A percentile compares a stretch with the other conserved stretches of the same genome.
Conservation (phyloP, 345 rosid genomes). For the Heritiera littoralis region DNA sequence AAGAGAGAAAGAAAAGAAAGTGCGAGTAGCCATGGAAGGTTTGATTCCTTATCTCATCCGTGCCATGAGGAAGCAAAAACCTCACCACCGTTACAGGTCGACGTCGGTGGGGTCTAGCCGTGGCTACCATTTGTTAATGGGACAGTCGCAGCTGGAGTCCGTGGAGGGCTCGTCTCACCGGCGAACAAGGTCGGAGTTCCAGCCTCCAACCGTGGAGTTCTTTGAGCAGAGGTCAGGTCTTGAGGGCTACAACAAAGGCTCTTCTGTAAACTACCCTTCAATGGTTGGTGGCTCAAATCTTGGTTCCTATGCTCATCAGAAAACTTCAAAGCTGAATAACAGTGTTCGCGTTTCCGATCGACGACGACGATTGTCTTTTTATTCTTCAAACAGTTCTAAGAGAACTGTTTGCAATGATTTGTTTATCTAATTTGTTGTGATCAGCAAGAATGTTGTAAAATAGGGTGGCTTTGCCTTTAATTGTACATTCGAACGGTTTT, state of each 20-base stretch:
- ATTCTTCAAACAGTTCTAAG: background rate
- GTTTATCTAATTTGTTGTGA: background rate
- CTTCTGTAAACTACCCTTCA: constrained; percentile 16
- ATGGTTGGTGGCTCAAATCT: constrained; percentile 19
- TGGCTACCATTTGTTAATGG: constrained; percentile 58
- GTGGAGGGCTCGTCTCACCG: constrained; percentile 50
- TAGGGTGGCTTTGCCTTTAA: constrained; percentile 9
- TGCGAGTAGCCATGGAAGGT: constrained; percentile 63
- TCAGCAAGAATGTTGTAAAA: background rate
- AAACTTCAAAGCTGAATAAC: background rate
- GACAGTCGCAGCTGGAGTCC: constrained; percentile 31
- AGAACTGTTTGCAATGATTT: background rate
- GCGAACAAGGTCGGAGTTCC: constrained; percentile 51
- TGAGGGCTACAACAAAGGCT: constrained; percentile 8
- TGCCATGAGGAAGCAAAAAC: constrained; percentile 44
- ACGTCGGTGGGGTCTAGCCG: constrained; percentile 50
- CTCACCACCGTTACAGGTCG: constrained; percentile 26
- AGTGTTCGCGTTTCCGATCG: background rate
- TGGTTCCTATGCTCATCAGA: constrained; percentile 15
- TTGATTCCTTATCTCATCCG: constrained; percentile 61
- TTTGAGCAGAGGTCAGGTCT: constrained; percentile 32
- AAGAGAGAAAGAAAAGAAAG: background rate
- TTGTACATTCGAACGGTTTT: constrained; percentile 10
- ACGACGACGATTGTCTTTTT: background rate
- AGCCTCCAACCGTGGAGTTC: constrained; percentile 36